Base-by-base conservation (phyloP, 768 basidiomycete species). In the Tulasnella sp. region DNA sequence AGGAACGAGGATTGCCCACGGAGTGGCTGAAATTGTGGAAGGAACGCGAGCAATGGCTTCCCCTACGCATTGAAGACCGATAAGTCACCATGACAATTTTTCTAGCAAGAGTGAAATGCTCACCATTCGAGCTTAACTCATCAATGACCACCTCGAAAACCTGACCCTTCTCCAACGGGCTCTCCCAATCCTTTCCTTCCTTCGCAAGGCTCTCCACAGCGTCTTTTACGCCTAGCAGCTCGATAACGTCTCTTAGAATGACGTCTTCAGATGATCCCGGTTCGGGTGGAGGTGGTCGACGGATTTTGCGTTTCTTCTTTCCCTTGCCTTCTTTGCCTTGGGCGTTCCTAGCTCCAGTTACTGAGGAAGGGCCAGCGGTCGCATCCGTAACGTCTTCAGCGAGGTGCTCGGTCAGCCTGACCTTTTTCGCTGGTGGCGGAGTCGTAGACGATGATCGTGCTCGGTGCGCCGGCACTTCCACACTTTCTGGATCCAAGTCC, bases 1-100 rank as follows among this genome's bases (percentile, higher is more conserved):
- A 0, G 96, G 96, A 0, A 90, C 86, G 39, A 92, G 83, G 40
- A 98, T 82, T 0, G 89, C 89, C 93, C 96, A 98, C 29, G 88
- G 85, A 0, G 83, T 47, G 1, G 68, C 6, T 17, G 68, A 83
- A 69, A 79, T 80, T 5, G 83, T 79, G 0, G 80, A 79, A 11
- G 83, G 82, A 4, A 85, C 83, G 12, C 86, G 76, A 0, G 87
- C 90, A 16, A 94, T 81, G 0, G 88, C 89, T 75, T 89, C 87
- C 67, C 90, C 91, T 92, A 79, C 0, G 4, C 72, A 76, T 36
- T 72, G n/a, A 35, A 40, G 5, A 14, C 5, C 19, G 1, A 39
- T 19, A 17, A 41, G 37, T 42, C 12, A 42, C 5, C 8, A 17
- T 6, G 17, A 11, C 17, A 16, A 68, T 26, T 17, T 17, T 3